Base-by-base conservation (phyloP, 1,284 basidiomycete genomes). In the Filobasidium uniguttulatum region DNA sequence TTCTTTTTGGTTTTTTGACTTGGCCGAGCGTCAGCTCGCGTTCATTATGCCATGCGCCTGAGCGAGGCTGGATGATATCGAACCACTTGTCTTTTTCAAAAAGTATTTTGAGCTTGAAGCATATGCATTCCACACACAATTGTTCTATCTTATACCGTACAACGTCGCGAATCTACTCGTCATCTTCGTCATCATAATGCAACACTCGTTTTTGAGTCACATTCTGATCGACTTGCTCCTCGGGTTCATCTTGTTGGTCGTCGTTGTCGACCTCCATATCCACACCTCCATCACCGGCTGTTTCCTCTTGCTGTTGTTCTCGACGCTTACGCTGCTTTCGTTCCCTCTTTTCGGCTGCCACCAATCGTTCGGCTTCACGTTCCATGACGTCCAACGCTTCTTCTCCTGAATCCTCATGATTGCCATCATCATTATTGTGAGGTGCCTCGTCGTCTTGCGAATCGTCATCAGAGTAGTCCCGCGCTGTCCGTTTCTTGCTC, bases 321-420 rank as follows among this genome's bases (percentile, higher is more conserved):
- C 50, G 31, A 43, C 46, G 14, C 37, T 15, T 31, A 29, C 37
- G 28, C 12, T 33, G 45, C 5, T 46, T 41, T 15, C 36, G 44
- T 14, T 45, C 49, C 12, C 19, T 35, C 6, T 31, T 40, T 4
- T 46, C 45, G n/a, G 45, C 44, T 19, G 33, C 23, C n/a, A 44
- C 34, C 35, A 43, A 10, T 31, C 41, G 35, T 22, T 56, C 54
- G 19, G 35, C 48, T 28, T 33, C 31, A 29, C 26, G 23, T 23
- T 44, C 43, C 33, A 44, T 28, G 1, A 30, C 22, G 7, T 45
- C 43, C 57, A 41, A 59, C 56, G 31, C 36, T 31, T 44, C 50
- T 10, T 44, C 46, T 26, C 44, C 46, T 4, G 8, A 9, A 15
- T 19, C 36, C 10, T 14, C 36, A 15, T 38, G 10, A 15, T 38